Percentiles rank a stretch among this genome's conserved stretches.
phyloP scores from a whole-genome alignment of 805 yeast species.

The Saccharomycopsis vini region DNA sequence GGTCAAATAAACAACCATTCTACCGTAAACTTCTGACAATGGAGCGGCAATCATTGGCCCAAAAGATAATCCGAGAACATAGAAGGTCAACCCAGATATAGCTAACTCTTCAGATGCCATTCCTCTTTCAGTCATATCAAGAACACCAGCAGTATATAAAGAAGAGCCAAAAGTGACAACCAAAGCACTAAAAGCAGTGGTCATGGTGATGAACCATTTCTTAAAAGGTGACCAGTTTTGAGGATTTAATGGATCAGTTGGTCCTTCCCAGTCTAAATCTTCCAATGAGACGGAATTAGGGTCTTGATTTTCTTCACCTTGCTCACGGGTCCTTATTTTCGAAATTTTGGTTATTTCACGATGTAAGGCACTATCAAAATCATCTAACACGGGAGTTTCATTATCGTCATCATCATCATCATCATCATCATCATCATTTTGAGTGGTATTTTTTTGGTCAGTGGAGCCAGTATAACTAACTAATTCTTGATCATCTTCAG shows the following conservation, averaged over 20 bases:
- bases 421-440: not conserved
- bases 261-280: constrained; percentile 50
- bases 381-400: constrained; percentile 13
- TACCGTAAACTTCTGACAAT: constrained; percentile 58
- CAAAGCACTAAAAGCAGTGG: constrained; percentile 55
- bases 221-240: constrained; percentile 57
- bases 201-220: constrained; percentile 59
- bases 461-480: too few species aligned
- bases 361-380: constrained; percentile 17
- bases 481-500: too few species aligned
- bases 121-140: constrained; percentile 40
- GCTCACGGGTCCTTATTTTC: not conserved
- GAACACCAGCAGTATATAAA: constrained; percentile 55
- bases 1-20: constrained; percentile 49
- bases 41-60: constrained; percentile 72
- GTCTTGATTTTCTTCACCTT: not conserved
- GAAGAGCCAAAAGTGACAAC: constrained; percentile 73
- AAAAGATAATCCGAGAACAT: constrained; percentile 59
- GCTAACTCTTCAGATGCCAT: constrained; percentile 52
- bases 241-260: constrained; percentile 56
- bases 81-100: constrained; percentile 60
- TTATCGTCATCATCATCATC: constrained; percentile 12
- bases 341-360: constrained; percentile 8
- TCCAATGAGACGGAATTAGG: constrained; percentile 24
- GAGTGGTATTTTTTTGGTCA: not conserved